Evolutionary conservation across 2,329 filamentous ascomycete genomes (phyloP), one percentile per base, ranked within the genome.

Genomic region (Periconia macrospinosa): DNA sequence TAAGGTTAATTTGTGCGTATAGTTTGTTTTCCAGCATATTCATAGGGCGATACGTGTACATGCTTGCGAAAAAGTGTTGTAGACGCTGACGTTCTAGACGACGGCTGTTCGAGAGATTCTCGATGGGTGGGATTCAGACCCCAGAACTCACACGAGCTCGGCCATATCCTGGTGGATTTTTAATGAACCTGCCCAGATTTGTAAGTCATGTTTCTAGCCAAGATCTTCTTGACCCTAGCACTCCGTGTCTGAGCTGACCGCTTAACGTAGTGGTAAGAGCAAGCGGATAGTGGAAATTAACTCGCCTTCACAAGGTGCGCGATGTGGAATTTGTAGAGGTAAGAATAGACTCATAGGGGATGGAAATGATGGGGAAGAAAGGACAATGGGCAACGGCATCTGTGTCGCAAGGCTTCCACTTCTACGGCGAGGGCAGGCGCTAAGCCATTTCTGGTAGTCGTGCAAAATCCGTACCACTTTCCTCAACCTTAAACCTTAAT

Each of bases 401-500:
- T 3, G 10, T 27, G 42, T n/a, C 43, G 19, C 43, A 45, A 17
- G 43, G 43, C 43, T 30, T 15, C 30, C 11, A 18, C 45, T 35
- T 15, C 17, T 45, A 14, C 43, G 15, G 2, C 13, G 7, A 18
- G 10, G 27, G 27, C 9, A 27, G 27, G 27, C 43, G 44, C 44
- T 47, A 47, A 47, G 45, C 30, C 30, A 30, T 23, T 19, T 37
- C n/a, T 33, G 45, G 45, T 6, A 17, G 17, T 30, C 17, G 2
- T 13, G 10, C 14, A 23, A 23, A 23, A n/a, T 30, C 43, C 49
- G 49, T 41, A 45, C 30, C 45, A 54, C 45, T 27, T 33, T 50
- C 44, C 30, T 33, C 23, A 20, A 54, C 52, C 45, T 51, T 54
- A 54, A 37, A 54, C 48, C 52, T 54, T 54, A 54, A 45, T 54